Conservation (phyloP, 2,329 filamentous ascomycete species). For the Pyrenophora graminea region DNA sequence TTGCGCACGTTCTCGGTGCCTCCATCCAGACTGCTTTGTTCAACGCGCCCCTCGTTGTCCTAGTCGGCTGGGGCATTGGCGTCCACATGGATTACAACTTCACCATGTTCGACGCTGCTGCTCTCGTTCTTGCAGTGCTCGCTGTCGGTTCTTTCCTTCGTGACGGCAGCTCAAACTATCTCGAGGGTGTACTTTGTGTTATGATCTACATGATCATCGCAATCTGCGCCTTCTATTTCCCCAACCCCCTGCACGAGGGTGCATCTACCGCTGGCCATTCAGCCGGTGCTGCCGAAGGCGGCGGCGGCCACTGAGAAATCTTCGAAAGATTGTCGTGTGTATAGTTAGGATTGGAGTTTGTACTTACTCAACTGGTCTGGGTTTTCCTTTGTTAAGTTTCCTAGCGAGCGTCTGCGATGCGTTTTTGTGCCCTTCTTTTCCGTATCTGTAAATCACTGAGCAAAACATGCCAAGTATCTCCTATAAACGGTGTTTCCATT, state of each 20-base stretch:
- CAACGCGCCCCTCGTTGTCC: conserved; percentile 80
- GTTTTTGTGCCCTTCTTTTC: conserved; percentile 1
- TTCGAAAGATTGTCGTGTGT: neutral
- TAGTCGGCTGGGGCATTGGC: conserved; percentile 79
- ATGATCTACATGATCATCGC: conserved; percentile 69
- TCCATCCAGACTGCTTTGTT: conserved; percentile 89
- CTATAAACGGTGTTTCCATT: neutral
- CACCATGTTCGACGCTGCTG: conserved; percentile 81
- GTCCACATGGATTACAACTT: conserved; percentile 76
- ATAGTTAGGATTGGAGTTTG: conserved; percentile 5
- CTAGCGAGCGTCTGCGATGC: conserved; percentile 14
- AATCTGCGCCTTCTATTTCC: conserved; percentile 65
- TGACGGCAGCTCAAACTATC: conserved; percentile 87
- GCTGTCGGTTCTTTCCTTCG: conserved; percentile 86
- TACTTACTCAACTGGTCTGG: neutral
- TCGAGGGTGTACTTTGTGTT: conserved; percentile 82
- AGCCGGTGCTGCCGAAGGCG: conserved; percentile 1
- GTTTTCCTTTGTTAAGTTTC: neutral
- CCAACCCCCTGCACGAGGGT: conserved; percentile 50
- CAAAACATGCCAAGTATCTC: conserved; percentile 11
- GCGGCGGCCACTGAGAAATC: neutral
- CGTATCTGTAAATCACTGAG: conserved; percentile 20
- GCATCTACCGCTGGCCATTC: neutral
- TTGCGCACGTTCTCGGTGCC: conserved; percentile 83
- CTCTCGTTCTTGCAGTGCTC: conserved; percentile 81